Base-by-base conservation (phyloP, 2,329 filamentous ascomycete species). In the Neopestalotiopsis sp. region DNA sequence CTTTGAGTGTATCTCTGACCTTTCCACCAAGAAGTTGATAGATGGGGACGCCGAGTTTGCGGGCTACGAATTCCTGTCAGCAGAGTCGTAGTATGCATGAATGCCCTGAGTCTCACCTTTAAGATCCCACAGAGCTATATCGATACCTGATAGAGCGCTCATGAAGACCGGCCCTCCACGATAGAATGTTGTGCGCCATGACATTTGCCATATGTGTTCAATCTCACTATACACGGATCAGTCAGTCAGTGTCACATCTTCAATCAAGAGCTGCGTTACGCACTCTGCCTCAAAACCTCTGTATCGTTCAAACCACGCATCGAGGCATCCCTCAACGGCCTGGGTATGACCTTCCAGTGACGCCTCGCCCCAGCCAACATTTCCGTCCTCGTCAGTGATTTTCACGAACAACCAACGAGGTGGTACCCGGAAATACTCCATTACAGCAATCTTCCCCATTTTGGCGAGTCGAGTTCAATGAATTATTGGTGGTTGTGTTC, bases 401-500 rank as follows among this genome's bases (percentile, higher is more conserved):
- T 94, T 94, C 72, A 94, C 92, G 72, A 94, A 93, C 1, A 94
- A 84, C 92, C 92, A 94, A 56, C 92, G 85, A 14, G 92, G 92
- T 61, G 90, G 90, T 9, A 94, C 89, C 20, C 92, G 87, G 77
- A 94, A 94, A 76, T 94, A 93, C 73, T 93, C 91, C 58, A 94
- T 89, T 32, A 76, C 84, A 70, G 86, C 84, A 75, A 93, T 92
- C 71, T 88, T 90, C 1, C 84, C 85, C 90, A 92, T 92, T 14
- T 20, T 72, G 58, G 1, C 14, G 45, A 49, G 4, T 20, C 2
- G 49, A 7, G 17, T 24, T 24, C 14, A 24, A 3, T 4, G 9
- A n/a, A 24, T n/a, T n/a, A 32, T 4, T 40, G 1, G 2, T 20
- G 6, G 20, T 14, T 34, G 24, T n/a, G 3, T 59, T 28, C 9